Base-by-base conservation (phyloP, 345 rosid genomes). In the Eucalyptus pauciflora region DNA sequence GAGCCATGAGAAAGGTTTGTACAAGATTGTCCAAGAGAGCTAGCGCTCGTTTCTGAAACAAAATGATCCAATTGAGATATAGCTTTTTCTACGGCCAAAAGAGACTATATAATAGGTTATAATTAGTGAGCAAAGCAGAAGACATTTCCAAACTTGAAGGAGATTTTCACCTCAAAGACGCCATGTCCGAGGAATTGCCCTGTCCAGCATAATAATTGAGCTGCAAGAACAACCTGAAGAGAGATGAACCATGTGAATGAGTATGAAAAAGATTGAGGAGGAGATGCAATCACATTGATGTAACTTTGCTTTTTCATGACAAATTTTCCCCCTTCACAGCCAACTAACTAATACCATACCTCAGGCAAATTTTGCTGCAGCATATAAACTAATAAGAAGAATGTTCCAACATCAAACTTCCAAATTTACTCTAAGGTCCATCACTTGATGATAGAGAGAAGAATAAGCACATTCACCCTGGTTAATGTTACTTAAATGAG, bases 131-230 rank as follows among this genome's bases (percentile, higher is more conserved):
- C 69, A 27, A 64, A 64, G 41, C 76, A 64, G 10, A 64, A 62
- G 50, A 58, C 43, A 60, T 51, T 24, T 22, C 18, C 41, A 12
- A 46, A 64, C 67, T 83, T 49, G 41, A 86, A 22, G 81, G 58
- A 67, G 25, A 79, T 18, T 71, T 90, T 92, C 79, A 95, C 99
- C 98, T 97, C 99, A 76, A 95, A 97, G 86, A 96, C 85, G 4
- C 98, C 97, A 88, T 97, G 99, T 88, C 99, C 99, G 13, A 97
- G 37, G 91, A 95, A 94, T 92, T 96, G 99, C 71, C 96, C 96
- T 1, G 93, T 94, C 99, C 98, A 96, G 92, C 98, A 96, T 86
- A 95, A 45, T 86, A 96, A 67, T 90, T 97, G 96, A 91, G 97
- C 91, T 60, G 89, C 98, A 37, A 96, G 89, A 76, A 93, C 98